phyloP scores from a whole-genome alignment of 2,329 filamentous ascomycete species.

The Orbilia quercus region DNA sequence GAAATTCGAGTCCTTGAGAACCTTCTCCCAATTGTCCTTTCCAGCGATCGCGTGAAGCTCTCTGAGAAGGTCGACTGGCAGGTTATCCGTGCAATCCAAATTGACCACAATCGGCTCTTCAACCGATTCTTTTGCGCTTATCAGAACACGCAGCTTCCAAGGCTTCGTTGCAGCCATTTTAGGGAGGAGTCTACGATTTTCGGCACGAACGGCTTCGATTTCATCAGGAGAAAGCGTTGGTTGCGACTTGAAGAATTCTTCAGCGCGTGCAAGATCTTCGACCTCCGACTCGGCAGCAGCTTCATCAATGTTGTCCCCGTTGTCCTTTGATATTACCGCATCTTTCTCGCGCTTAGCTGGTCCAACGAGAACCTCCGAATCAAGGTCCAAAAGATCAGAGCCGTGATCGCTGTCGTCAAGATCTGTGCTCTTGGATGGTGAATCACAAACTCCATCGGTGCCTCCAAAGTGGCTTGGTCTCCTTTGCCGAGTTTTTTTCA shows the following conservation, averaged over 20 bases:
- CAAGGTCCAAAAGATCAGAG: slow-evolving; percentile 2
- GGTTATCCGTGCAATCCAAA: slow-evolving; percentile 29
- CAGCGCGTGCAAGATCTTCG: background rate
- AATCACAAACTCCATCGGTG: slow-evolving; percentile 22
- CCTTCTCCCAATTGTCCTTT: slow-evolving; percentile 1
- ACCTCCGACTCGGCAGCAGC: too few relatives aligned
- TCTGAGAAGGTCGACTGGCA: slow-evolving; percentile 32
- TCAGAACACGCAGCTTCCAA: slow-evolving; percentile 18
- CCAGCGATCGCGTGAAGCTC: slow-evolving; percentile 14
- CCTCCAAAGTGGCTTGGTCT: background rate
- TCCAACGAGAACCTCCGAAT: background rate
- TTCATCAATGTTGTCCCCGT: too few relatives aligned
- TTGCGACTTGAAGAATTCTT: background rate
- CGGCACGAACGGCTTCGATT: slow-evolving; percentile 12
- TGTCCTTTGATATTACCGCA: too few relatives aligned
- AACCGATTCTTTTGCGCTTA: slow-evolving; percentile 6
- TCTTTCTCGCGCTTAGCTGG: too few relatives aligned
- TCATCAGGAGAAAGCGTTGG: slow-evolving; percentile 4
- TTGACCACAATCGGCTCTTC: slow-evolving; percentile 10
- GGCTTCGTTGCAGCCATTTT: slow-evolving; percentile 6
- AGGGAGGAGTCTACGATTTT: slow-evolving; percentile 32
- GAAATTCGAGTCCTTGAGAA: slow-evolving; percentile 4
- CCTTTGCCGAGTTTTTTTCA: background rate
- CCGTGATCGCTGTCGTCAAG: background rate
- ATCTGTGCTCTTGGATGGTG: background rate